These are phyloP conservation scores for Colletotrichum siamense DNA, from an alignment of 2,329 filamentous ascomycete species.

Conservation along the genomic window DNA sequence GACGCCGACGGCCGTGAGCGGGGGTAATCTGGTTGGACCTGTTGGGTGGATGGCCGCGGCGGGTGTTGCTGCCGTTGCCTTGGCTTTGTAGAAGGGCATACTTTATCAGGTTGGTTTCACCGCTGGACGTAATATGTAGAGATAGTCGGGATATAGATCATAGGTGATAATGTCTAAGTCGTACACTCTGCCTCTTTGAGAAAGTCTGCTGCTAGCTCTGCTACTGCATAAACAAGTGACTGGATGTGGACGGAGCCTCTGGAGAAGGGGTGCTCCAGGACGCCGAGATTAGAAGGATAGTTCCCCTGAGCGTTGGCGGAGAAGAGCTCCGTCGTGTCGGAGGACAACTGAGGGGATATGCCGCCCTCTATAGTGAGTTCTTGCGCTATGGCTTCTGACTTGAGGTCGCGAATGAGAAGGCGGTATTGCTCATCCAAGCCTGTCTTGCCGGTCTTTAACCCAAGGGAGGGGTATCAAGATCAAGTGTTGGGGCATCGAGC, in stretches of 20 bases:
- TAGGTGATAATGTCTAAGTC: neutral
- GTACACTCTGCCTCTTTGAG: neutral
- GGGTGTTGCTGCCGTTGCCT: neutral
- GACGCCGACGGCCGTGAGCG: neutral
- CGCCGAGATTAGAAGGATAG: slow-evolving; percentile 12
- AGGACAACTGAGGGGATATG: slow-evolving; percentile 14
- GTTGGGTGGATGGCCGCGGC: neutral
- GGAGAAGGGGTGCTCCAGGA: slow-evolving; percentile 17
- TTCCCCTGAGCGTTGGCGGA: neutral
- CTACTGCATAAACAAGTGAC: slow-evolving; percentile 40
- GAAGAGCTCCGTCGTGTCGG: slow-evolving; percentile 17
- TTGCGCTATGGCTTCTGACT: neutral
- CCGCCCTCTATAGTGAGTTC: slow-evolving; percentile 15
- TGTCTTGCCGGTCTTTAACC: neutral
- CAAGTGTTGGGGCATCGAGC: neutral
- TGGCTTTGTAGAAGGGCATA: neutral
- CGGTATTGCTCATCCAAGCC: slow-evolving; percentile 5
- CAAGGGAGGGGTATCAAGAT: neutral
- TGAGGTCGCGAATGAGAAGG: neutral
- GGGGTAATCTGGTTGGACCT: neutral
- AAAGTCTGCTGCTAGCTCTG: slow-evolving; percentile 29
- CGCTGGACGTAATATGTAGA: neutral
- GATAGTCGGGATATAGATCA: neutral
- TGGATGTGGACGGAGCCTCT: slow-evolving; percentile 26
- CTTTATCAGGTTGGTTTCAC: neutral